phyloP scores from a whole-genome alignment of 1,284 basidiomycete species.

The Cutaneotrichosporon dermatis region DNA sequence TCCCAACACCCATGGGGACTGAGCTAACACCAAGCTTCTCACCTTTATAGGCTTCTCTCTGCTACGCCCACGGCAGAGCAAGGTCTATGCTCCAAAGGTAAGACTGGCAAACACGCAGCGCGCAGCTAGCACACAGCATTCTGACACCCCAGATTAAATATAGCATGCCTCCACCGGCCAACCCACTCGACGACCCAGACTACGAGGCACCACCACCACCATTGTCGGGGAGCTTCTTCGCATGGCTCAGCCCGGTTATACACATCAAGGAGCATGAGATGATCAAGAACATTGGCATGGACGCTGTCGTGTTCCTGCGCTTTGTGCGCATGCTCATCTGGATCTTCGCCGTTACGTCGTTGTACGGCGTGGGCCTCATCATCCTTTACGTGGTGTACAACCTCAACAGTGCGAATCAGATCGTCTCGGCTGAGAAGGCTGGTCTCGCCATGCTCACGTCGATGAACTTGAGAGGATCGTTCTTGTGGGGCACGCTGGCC shows the following conservation, averaged over 20 bases:
- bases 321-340: conserved; percentile 78
- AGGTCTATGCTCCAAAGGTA: conserved; percentile 53
- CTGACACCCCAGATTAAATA: conserved; percentile 62
- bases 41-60: conserved; percentile 69
- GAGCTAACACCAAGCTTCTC: conserved; percentile 47
- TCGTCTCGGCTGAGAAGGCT: conserved; percentile 52
- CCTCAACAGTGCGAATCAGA: conserved; percentile 53
- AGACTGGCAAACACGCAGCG: neutral
- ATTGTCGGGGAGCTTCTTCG: conserved; percentile 73
- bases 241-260: conserved; percentile 83
- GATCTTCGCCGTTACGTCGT: conserved; percentile 61
- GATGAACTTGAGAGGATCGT: conserved; percentile 62
- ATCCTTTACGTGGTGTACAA: conserved; percentile 63
- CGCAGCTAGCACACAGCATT: too few relatives aligned
- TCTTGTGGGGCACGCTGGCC: conserved; percentile 70
- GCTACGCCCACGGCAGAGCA: conserved; percentile 70
- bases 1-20: too few relatives aligned
- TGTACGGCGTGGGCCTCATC: conserved; percentile 69
- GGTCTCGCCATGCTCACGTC: conserved; percentile 71
- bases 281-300: conserved; percentile 82
- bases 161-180: conserved; percentile 20
- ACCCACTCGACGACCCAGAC: conserved; percentile 37
- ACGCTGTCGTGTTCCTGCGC: conserved; percentile 87
- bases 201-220: conserved; percentile 50
- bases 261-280: conserved; percentile 81